Base-by-base conservation (phyloP, 1,284 basidiomycete genomes). In the Ustilago loliicola region DNA sequence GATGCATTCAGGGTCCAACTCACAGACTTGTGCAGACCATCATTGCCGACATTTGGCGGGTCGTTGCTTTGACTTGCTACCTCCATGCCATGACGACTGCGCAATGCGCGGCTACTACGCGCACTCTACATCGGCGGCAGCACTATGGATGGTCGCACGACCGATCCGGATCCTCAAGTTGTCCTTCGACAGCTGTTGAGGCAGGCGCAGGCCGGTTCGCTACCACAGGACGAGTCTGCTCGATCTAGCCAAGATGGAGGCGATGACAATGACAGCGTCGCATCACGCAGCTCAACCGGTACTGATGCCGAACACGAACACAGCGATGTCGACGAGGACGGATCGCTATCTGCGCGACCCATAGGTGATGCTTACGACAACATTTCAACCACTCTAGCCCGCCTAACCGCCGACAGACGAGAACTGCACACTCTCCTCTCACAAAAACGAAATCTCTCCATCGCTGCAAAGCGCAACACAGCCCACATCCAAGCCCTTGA, bases 121-220 rank as follows among this genome's bases (percentile, higher is more conserved):
- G 32, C 10, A 23, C 6, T 21, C n/a, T 21, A 17, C 4, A 32
- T 25, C 19, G 9, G 21, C 32, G n/a, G 23, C 57, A 47, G 21
- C 61, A 73, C 11, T 58, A 73, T 73, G 71, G 66, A 73, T 54
- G 71, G 71, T 65, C 48, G 34, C 21, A 7, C 52, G 53, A 38
- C 58, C 54, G 50, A 58, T 54, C 53, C 61, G 19, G 57, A 73
- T 51, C 57, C 71, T 7, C 61, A 73, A 3, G 42, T 32, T 15
- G 66, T 73, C 8, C 58, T 73, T 10, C 71, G 47, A 27, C 57
- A 68, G 52, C 71, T 73, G 40, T 64, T 73, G 47, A 63, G 58
- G 61, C 71, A 73, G 32, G 71, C 71, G 10, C 30, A 73, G 42
- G 66, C 61, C 29, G 50, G 51, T 21, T 38, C 64, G 17, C 3